phyloP scores from a whole-genome alignment of 2,329 filamentous ascomycete genomes.

The Microsporum audouinii region DNA sequence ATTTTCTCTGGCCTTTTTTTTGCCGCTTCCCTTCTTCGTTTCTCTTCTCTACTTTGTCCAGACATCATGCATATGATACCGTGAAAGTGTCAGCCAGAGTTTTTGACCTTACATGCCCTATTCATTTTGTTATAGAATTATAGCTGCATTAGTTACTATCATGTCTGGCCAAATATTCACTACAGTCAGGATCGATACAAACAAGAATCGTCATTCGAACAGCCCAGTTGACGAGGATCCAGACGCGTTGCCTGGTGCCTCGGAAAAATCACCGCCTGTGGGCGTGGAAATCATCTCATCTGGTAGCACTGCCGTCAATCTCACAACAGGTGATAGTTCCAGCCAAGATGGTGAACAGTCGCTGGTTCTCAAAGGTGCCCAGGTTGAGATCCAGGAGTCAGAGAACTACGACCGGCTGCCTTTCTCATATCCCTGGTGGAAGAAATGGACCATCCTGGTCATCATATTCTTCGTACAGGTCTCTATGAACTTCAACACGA shows the following conservation, averaged over 20 bases:
- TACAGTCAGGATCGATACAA: neutral
- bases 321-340: no score
- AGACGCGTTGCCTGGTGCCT: neutral
- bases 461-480: slow-evolving; percentile 60
- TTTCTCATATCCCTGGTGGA: slow-evolving; percentile 48
- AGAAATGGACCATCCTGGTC: slow-evolving; percentile 58
- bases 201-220: neutral
- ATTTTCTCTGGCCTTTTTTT: neutral
- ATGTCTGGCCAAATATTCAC: neutral
- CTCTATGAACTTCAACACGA: slow-evolving; percentile 69
- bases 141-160: neutral
- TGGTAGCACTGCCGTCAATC: neutral
- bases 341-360: neutral
- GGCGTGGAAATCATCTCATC: neutral
- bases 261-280: neutral
- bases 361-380: neutral
- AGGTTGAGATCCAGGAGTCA: slow-evolving; percentile 33
- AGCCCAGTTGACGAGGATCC: neutral
- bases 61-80: neutral
- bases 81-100: neutral
- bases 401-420: slow-evolving; percentile 57
- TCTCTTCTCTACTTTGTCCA: neutral
- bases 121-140: neutral
- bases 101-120: neutral
- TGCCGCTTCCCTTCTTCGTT: neutral